A percentile compares a stretch with the other conserved stretches of the same genome.
phyloP scores from a whole-genome alignment of 345 rosid species.

The Draba incana region DNA sequence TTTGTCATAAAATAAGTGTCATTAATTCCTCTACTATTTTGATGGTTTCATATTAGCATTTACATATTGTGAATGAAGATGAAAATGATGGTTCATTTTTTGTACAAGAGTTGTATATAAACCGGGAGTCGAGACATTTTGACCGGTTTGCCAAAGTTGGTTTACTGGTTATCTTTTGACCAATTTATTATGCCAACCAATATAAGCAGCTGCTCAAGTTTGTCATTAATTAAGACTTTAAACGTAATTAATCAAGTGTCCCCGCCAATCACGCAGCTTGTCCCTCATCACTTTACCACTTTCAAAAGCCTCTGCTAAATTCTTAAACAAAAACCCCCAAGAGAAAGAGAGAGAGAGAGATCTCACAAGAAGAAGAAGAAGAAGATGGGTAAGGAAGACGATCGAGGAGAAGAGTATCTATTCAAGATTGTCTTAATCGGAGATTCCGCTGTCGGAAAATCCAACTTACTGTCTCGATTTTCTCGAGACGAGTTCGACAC shows the following conservation, averaged over 20 bases:
- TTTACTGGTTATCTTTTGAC: too few relatives aligned
- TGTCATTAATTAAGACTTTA: background rate
- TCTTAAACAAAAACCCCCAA: background rate
- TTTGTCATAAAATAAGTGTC: too few relatives aligned
- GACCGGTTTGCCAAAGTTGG: too few relatives aligned
- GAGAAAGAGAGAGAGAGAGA: background rate
- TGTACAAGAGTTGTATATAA: too few relatives aligned
- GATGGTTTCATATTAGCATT: too few relatives aligned
- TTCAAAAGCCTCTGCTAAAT: conserved; percentile 31
- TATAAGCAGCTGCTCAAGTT: too few relatives aligned
- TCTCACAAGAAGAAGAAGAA: too few relatives aligned
- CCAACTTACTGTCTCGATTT: conserved; percentile 77
- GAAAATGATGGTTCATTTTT: too few relatives aligned
- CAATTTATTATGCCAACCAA: too few relatives aligned
- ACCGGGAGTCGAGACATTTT: too few relatives aligned
- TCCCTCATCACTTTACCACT: conserved; percentile 42
- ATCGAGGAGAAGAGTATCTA: conserved; percentile 70
- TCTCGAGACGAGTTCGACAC: conserved; percentile 85
- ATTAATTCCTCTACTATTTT: too few relatives aligned
- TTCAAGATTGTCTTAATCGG: conserved; percentile 93
- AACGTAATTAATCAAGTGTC: conserved; percentile 25
- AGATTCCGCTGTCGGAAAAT: conserved; percentile 94
- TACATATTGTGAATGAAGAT: too few relatives aligned
- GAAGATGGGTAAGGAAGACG: conserved; percentile 57
- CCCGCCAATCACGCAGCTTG: conserved; percentile 63